Base-by-base conservation (phyloP, 2,329 filamentous ascomycete species). In the Hypoxylon rubiginosum region DNA sequence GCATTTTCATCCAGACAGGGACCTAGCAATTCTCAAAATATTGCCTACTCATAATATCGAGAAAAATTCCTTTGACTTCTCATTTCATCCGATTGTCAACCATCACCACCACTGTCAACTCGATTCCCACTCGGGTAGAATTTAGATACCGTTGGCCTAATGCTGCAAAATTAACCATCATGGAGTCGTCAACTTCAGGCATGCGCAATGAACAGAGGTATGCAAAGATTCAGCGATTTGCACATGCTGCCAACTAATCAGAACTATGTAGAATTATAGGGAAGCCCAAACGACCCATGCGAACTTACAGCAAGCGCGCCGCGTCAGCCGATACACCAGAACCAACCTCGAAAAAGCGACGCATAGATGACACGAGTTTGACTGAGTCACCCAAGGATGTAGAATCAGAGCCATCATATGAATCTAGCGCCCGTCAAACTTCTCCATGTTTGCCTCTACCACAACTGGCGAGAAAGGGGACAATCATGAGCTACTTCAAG, bases 271-370 rank as follows among this genome's bases (percentile, higher is more conserved):
- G 71, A 52, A 57, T 56, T 32, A 17, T 51, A 30, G 60, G 46
- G 39, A 75, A 71, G 56, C 53, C 70, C 51, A 78, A 76, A 64
- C 71, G 76, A 41, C 74, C 74, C 1, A 62, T 80, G 26, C 78
- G 79, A 61, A 81, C 79, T 3, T 81, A 81, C 34, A 73, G 79
- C 53, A 78, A 78, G 49, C 78, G 77, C 21, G 58, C 73, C 32
- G 57, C 52, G 6, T 71, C 72, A n/a, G 62, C 49, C 3, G 73
- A 71, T n/a, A 59, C 69, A 7, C n/a, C 58, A 30, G 72, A 75
- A 36, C 73, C 72, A 2, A 17, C 51, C 1, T 13, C 61, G 11
- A 78, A 77, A 64, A 75, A 68, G 53, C 72, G 64, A 43, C 70
- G 73, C 34, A 58, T 67, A 15, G 62, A 58, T 13, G 36, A 53